A percentile compares a stretch with the other conserved stretches of the same genome.
phyloP scores from a whole-genome alignment of 768 basidiomycete genomes.

The Heimioporus sp. region DNA sequence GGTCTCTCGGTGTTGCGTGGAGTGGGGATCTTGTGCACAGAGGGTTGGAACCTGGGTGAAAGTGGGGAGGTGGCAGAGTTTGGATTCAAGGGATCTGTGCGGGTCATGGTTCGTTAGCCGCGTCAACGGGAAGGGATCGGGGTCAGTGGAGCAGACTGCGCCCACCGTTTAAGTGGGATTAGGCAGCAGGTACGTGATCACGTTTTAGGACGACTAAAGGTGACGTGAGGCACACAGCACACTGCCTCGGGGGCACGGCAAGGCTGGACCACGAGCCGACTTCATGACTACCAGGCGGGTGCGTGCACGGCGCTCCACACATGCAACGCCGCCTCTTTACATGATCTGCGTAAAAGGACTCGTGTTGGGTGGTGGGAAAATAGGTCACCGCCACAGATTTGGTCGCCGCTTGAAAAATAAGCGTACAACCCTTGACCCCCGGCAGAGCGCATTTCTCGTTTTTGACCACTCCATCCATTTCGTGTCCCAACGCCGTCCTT shows the following conservation, averaged over 20 bases:
- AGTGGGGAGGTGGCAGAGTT: constrained; percentile 3
- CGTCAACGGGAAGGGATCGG: not conserved
- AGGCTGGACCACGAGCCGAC: not conserved
- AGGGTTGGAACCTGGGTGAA: constrained; percentile 41
- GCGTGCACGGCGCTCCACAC: not conserved
- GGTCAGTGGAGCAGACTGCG: not conserved
- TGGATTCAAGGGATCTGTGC: not conserved
- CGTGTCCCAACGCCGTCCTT: constrained; percentile 35
- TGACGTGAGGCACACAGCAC: not conserved
- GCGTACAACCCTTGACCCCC: constrained; percentile 39
- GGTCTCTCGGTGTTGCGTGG: constrained; percentile 35
- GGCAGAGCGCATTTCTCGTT: constrained; percentile 28
- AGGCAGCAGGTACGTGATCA: not conserved
- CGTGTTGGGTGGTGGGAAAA: constrained; percentile 17
- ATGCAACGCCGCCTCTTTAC: constrained; percentile 4
- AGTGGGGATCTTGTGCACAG: constrained; percentile 49
- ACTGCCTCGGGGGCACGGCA: constrained; percentile 6
- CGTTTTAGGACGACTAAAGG: not conserved
- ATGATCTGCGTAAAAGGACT: not conserved
- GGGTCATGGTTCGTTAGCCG: constrained; percentile 3
- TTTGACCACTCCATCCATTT: constrained; percentile 34
- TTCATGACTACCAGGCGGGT: not conserved
- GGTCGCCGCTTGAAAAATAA: constrained; percentile 37
- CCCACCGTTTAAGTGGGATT: too few relatives aligned
- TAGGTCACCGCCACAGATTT: constrained; percentile 23